These are phyloP conservation scores for Mucor lusitanicus DNA, from an alignment of 371 early-diverging fungal species.

Conservation along the genomic window DNA sequence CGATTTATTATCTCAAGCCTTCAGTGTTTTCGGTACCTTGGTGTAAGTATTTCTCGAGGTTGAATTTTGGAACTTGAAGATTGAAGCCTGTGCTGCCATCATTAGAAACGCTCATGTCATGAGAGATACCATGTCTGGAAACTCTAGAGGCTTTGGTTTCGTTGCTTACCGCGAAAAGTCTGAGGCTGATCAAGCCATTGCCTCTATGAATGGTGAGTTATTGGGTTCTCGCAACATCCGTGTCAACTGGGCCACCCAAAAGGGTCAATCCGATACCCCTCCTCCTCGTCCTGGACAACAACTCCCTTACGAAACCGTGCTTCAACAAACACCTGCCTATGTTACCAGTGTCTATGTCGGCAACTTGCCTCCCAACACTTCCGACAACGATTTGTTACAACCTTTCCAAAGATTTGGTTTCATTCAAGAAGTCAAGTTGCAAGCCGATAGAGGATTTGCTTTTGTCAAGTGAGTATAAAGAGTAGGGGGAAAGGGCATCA, in stretches of 20 bases:
- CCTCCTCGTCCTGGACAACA: slow-evolving; percentile 58
- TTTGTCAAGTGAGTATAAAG: slow-evolving; percentile 73
- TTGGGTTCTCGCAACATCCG: slow-evolving; percentile 66
- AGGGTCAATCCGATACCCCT: slow-evolving; percentile 52
- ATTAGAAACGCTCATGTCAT: slow-evolving; percentile 63
- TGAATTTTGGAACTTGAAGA: too few species aligned
- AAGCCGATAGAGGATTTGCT: slow-evolving; percentile 89
- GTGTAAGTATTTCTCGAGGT: slow-evolving; percentile 61
- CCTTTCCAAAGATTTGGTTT: slow-evolving; percentile 78
- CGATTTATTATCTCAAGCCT: slow-evolving; percentile 68
- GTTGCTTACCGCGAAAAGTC: slow-evolving; percentile 79
- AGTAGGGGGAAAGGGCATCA: neutral
- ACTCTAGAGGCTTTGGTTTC: slow-evolving; percentile 84
- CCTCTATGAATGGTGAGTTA: slow-evolving; percentile 86
- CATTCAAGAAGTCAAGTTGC: slow-evolving; percentile 79
- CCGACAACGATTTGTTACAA: slow-evolving; percentile 28
- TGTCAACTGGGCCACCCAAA: slow-evolving; percentile 74
- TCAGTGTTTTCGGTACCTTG: slow-evolving; percentile 59
- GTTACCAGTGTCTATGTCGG: slow-evolving; percentile 91
- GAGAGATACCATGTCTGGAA: slow-evolving; percentile 77
- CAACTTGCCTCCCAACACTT: slow-evolving; percentile 67
- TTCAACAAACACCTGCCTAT: slow-evolving; percentile 73
- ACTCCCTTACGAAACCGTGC: slow-evolving; percentile 69
- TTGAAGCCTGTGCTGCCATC: slow-evolving; percentile 10
- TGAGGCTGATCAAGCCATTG: slow-evolving; percentile 81